Evolutionary conservation across 192 early-diverging fungal genomes (phyloP).

Genomic region (Entrophospora sp.): DNA sequence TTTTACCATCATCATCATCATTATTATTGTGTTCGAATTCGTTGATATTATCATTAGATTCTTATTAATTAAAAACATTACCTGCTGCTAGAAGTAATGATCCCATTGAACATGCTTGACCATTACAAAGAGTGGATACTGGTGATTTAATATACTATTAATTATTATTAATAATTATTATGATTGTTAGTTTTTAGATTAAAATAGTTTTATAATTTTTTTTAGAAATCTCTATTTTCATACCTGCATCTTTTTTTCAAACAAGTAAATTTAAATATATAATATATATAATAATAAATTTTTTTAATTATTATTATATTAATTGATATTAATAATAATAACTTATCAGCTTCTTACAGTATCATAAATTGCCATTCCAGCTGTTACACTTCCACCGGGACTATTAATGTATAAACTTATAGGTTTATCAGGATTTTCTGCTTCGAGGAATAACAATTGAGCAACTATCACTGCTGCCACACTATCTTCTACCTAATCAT

Average conservation of each 20-base stretch:
- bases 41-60: too few species aligned
- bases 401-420: constrained; percentile 97
- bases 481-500: constrained; percentile 64
- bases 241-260: constrained; percentile 24
- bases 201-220: too few species aligned
- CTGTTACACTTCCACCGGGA: constrained; percentile 91
- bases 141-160: constrained; percentile 86
- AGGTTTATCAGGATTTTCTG: constrained; percentile 88
- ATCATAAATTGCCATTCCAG: constrained; percentile 91
- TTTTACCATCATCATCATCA: constrained; percentile 1
- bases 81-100: constrained; percentile 85
- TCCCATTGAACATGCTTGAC: constrained; percentile 98
- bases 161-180: too few species aligned
- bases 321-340: too few species aligned
- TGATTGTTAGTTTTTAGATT: too few species aligned
- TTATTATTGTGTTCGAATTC: too few species aligned
- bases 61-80: constrained; percentile 10
- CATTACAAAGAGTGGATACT: constrained; percentile 89
- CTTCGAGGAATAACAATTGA: constrained; percentile 89
- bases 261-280: neutral
- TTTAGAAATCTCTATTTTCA: neutral
- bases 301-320: neutral
- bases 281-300: neutral
- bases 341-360: constrained; percentile 41
- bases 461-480: constrained; percentile 86